phyloP scores from a whole-genome alignment of 169 alveolate species.

The Eimeria falciformis region DNA sequence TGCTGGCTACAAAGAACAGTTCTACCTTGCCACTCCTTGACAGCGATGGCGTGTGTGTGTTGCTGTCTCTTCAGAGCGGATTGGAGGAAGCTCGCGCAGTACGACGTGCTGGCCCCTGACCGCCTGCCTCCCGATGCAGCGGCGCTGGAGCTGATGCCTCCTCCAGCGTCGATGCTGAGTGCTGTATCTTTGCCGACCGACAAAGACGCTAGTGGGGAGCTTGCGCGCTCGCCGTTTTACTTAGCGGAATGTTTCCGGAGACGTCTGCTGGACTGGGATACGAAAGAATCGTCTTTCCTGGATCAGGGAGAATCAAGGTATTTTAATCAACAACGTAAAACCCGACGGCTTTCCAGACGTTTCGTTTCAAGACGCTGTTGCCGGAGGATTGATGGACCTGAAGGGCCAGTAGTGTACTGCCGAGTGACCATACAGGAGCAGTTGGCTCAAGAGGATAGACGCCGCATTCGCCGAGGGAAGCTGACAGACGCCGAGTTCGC shows the following conservation, averaged over 20 bases:
- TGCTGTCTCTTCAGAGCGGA: slow-evolving; percentile 18
- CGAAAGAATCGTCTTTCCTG: slow-evolving; percentile 7
- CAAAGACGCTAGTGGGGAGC: slow-evolving; percentile 49
- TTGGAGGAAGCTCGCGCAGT: slow-evolving; percentile 68
- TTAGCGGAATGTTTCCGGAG: slow-evolving; percentile 68
- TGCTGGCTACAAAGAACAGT: no score
- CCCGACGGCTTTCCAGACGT: slow-evolving; percentile 38
- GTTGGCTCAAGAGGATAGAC: slow-evolving; percentile 62
- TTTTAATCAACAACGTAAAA: neutral
- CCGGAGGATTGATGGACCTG: slow-evolving; percentile 6
- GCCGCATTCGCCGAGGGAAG: slow-evolving; percentile 75
- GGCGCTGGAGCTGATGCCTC: slow-evolving; percentile 74
- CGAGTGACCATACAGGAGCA: slow-evolving; percentile 73
- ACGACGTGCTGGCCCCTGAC: slow-evolving; percentile 71
- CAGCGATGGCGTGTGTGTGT: neutral
- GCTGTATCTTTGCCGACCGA: slow-evolving; percentile 37
- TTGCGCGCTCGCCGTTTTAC: slow-evolving; percentile 68
- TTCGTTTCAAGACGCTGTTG: slow-evolving; percentile 35
- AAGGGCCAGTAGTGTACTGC: slow-evolving; percentile 29
- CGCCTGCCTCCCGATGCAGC: slow-evolving; percentile 75
- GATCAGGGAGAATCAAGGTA: slow-evolving; percentile 9
- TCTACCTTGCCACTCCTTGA: no score
- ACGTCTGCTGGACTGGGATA: slow-evolving; percentile 53
- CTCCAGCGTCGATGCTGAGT: slow-evolving; percentile 63
- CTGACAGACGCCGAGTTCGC: slow-evolving; percentile 77